Evolutionary conservation across 805 yeast species (phyloP), one percentile per base, ranked within the genome.

Genomic region (Zygosaccharomyces kombuchaensis): DNA sequence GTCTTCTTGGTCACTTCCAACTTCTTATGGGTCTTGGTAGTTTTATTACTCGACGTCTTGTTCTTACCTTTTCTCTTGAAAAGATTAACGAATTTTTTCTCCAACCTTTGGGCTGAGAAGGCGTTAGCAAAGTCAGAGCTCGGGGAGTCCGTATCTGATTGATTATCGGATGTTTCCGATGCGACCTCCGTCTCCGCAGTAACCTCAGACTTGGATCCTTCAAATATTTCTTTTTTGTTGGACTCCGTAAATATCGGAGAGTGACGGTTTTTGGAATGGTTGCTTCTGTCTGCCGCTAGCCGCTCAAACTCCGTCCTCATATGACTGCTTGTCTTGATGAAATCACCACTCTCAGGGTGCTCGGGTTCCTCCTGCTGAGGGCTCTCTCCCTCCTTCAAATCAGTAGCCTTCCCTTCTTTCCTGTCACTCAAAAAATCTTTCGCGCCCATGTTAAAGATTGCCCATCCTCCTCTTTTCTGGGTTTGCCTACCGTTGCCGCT

Each of bases 261-360:
- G 43, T 69, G 72, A 47, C 71, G 62, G 45, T 67, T 66, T 44
- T 70, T 61, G 2, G 70, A 56, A 45, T 68, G 72, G 43, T 67
- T 67, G 7, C 55, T 51, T 42, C 54, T 53, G 16, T 47, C 53
- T 21, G 46, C 39, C 2, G 44, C 49, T 9, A 43, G 17, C 22
- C 46, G 49, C 17, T 45, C 49, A 8, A 40, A 40, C 10, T 45
- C 46, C 8, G 45, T 39, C 10, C 44, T 40, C 30, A 39, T 37
- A 12, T 30, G 41, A 10, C 38, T 41, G 14, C 48, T 48, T 4
- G 47, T 35, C 32, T 45, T 52, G 23, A 42, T 44, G 36, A 48
- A 50, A 32, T 48, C 52, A 21, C 43, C 45, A 12, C 38, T 40
- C n/a, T 40, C 36, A 19, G 22, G 29, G 10, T 14, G 17, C 16